A percentile compares a stretch with the other conserved stretches of the same genome.
Conservation (phyloP, 345 rosid genomes). For the Rhodamnia argentea region DNA sequence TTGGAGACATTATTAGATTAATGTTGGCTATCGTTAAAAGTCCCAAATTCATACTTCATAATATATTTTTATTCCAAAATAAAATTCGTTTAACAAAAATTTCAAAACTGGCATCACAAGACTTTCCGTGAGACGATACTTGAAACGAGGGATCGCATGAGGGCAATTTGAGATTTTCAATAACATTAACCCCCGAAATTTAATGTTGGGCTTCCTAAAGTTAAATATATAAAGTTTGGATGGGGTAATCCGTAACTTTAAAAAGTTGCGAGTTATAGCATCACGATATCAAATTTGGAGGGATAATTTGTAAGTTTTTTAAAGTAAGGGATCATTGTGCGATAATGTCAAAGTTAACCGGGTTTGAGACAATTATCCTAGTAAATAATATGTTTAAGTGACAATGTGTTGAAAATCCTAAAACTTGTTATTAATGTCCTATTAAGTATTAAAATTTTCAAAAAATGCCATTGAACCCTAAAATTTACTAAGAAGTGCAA, state of each 20-base stretch:
- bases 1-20: not conserved
- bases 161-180: not conserved
- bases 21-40: not conserved
- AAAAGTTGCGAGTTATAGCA: not conserved
- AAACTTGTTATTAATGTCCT: too few relatives aligned
- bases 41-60: rapidly evolving
- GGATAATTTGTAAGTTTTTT: not conserved
- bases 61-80: not conserved
- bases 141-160: not conserved
- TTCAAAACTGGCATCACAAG: not conserved
- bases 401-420: too few relatives aligned
- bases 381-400: too few relatives aligned
- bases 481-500: too few relatives aligned
- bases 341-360: not conserved
- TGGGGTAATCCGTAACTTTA: not conserved
- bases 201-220: not conserved
- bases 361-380: not conserved
- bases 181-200: not conserved
- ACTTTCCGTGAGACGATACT: not conserved
- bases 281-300: not conserved
- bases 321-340: not conserved
- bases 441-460: too few relatives aligned
- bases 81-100: not conserved
- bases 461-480: too few relatives aligned
- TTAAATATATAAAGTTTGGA: not conserved